Evolutionary conservation across 225 moss, liverwort and hornwort species (phyloP).

Genomic region (Polytrichum formosum): DNA sequence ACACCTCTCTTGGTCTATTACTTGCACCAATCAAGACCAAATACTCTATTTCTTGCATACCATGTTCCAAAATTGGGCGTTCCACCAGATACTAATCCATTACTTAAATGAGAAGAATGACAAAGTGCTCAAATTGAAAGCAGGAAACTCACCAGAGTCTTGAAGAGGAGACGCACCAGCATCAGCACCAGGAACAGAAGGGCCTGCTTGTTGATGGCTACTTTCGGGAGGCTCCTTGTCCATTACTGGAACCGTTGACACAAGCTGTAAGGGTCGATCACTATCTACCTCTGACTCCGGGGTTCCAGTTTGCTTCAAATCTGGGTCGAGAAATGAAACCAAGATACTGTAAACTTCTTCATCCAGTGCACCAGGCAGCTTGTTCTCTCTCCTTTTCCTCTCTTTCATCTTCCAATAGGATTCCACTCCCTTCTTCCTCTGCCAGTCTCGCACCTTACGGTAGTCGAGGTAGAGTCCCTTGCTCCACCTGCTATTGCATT

Average conservation of each 20-base stretch:
- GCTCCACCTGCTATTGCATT: constrained; percentile 72
- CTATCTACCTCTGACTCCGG: constrained; percentile 56
- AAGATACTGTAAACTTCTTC: constrained; percentile 61
- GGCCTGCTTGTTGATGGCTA: constrained; percentile 21
- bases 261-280: constrained; percentile 38
- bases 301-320: constrained; percentile 49
- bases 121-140: too few species aligned
- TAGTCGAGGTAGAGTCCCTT: constrained; percentile 67
- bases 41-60: too few species aligned
- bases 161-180: constrained; percentile 24
- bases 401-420: constrained; percentile 81
- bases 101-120: too few species aligned
- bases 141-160: constrained; percentile 28
- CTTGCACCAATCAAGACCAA: too few species aligned
- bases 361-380: constrained; percentile 67
- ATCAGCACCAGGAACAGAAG: constrained; percentile 19
- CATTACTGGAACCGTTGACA: constrained; percentile 16
- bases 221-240: constrained; percentile 21
- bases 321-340: constrained; percentile 46
- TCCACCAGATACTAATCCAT: too few species aligned
- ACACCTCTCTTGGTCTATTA: too few species aligned
- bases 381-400: constrained; percentile 62
- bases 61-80: too few species aligned
- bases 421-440: constrained; percentile 53
- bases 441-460: constrained; percentile 70